Percentiles rank a stretch among this genome's conserved stretches.
phyloP scores from a whole-genome alignment of 306 rosid species.

The Hippophae rhamnoides region DNA sequence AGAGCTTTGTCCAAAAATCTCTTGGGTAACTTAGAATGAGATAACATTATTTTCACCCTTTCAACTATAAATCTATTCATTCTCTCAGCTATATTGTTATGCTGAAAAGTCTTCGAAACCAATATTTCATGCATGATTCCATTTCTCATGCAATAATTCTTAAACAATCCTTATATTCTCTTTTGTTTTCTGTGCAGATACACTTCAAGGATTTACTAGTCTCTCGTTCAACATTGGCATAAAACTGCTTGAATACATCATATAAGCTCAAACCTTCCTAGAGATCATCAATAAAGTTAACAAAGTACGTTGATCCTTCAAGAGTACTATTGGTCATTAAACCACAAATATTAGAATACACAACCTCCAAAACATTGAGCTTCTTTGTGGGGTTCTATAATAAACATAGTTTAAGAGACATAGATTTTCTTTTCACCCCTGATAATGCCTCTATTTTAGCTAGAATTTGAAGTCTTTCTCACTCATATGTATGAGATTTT shows the following conservation, averaged over 20 bases:
- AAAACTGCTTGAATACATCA: background rate
- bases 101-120: no score
- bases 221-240: background rate
- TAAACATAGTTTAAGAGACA: background rate
- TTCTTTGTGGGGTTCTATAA: background rate
- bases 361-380: background rate
- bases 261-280: background rate
- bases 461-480: constrained; percentile 4
- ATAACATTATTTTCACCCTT: background rate
- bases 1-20: no score
- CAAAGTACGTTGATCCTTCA: background rate
- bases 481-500: background rate
- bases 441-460: background rate
- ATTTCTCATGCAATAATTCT: background rate
- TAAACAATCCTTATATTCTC: constrained; percentile 1
- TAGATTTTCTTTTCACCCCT: background rate
- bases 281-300: constrained; percentile 10
- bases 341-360: background rate
- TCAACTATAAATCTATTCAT: background rate
- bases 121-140: background rate
- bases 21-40: no score
- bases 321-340: background rate
- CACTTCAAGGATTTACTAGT: background rate
- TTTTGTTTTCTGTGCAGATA: background rate
- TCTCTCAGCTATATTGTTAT: background rate